A percentile compares a stretch with the other conserved stretches of the same genome.
Conservation (phyloP, 208 protist species). For the Naegleria lovaniensis region DNA sequence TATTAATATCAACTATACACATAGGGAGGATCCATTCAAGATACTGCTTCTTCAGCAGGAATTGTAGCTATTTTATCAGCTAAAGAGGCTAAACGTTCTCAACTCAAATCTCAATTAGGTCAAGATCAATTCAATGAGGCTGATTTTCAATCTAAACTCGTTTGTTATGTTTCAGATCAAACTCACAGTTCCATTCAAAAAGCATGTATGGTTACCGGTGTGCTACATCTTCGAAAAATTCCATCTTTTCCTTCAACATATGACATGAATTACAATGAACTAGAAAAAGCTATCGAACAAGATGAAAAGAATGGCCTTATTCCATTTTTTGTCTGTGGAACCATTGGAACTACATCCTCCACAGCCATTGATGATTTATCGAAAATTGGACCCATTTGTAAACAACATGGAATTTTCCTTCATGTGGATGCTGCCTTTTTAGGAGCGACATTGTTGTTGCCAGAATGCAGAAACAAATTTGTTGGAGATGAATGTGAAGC, state of each 20-base stretch:
- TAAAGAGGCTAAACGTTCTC: neutral
- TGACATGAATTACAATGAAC: slow-evolving; percentile 1
- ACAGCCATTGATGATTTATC: slow-evolving; percentile 36
- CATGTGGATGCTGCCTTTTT: slow-evolving; percentile 42
- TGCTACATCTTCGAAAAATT: slow-evolving; percentile 26
- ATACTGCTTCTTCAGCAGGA: slow-evolving; percentile 31
- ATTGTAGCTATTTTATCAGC: slow-evolving; percentile 37
- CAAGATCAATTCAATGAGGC: neutral
- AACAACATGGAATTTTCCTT: slow-evolving; percentile 26
- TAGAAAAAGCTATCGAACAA: slow-evolving; percentile 18
- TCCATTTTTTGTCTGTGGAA: slow-evolving; percentile 39
- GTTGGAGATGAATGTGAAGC: slow-evolving; percentile 8
- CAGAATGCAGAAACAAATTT: slow-evolving; percentile 24
- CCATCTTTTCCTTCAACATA: neutral
- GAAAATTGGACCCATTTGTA: slow-evolving; percentile 28
- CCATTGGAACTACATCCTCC: slow-evolving; percentile 33
- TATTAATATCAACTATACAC: no score
- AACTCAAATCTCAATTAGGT: neutral
- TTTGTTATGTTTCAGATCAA: slow-evolving; percentile 31
- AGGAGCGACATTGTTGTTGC: slow-evolving; percentile 31
- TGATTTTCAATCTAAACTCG: slow-evolving; percentile 9
- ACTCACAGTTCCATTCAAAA: slow-evolving; percentile 35
- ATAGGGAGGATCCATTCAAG: slow-evolving; percentile 38
- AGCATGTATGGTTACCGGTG: slow-evolving; percentile 19
- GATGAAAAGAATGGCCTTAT: slow-evolving; percentile 34